phyloP scores from a whole-genome alignment of 805 yeast genomes.

The Saccharomycopsis fibuligera region DNA sequence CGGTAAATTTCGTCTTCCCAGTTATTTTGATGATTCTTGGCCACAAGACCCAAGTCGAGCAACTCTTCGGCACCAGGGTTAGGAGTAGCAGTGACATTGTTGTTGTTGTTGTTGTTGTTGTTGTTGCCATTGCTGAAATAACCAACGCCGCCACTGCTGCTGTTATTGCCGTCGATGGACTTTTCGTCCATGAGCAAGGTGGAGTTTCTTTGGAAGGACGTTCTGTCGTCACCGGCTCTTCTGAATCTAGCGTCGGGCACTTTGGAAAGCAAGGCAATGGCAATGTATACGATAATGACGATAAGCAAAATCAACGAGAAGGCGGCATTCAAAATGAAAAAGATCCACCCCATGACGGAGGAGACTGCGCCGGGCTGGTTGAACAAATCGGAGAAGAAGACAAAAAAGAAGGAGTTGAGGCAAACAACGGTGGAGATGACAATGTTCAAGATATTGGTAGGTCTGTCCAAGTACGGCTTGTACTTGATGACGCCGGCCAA shows the following conservation, averaged over 20 bases:
- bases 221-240: conserved; percentile 87
- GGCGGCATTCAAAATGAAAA: conserved; percentile 84
- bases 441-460: conserved; percentile 74
- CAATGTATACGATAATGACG: conserved; percentile 59
- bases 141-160: background rate
- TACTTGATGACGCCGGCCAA: conserved; percentile 54
- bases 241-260: conserved; percentile 86
- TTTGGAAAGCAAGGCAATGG: conserved; percentile 61
- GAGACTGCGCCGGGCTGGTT: conserved; percentile 73
- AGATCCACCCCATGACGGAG: conserved; percentile 88
- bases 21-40: conserved; percentile 68
- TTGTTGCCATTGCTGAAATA: conserved; percentile 21
- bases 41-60: conserved; percentile 73
- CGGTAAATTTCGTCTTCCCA: conserved; percentile 58
- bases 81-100: conserved; percentile 28
- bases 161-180: conserved; percentile 8
- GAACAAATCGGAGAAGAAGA: conserved; percentile 80
- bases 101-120: background rate
- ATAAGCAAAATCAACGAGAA: conserved; percentile 70
- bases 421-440: conserved; percentile 65
- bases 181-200: conserved; percentile 29
- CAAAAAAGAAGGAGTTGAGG: conserved; percentile 74
- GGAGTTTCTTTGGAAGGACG: conserved; percentile 64
- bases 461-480: conserved; percentile 74
- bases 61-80: conserved; percentile 36